Conservation (phyloP, 805 yeast species). For the Cyberlindnera petersonii region DNA sequence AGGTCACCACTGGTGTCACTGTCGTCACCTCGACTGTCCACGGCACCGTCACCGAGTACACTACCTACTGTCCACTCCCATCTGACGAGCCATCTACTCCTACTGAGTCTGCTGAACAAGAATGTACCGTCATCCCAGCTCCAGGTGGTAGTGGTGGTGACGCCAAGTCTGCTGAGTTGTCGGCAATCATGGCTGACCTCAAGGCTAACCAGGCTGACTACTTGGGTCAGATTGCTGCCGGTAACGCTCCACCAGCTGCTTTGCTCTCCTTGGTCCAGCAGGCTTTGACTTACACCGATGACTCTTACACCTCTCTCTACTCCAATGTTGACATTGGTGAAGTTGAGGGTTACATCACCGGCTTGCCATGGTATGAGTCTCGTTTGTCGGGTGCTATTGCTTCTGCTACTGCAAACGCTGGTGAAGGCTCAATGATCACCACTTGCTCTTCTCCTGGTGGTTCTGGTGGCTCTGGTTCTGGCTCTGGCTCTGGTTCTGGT, state of each 20-base stretch:
- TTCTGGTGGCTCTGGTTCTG: neutral
- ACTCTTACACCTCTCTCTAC: neutral
- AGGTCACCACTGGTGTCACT: neutral
- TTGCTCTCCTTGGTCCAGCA: slow-evolving; percentile 26
- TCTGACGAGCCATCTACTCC: no score
- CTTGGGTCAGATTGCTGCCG: slow-evolving; percentile 15
- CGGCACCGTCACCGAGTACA: neutral
- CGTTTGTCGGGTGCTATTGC: slow-evolving; percentile 15
- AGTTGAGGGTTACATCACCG: slow-evolving; percentile 25
- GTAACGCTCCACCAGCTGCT: slow-evolving; percentile 26
- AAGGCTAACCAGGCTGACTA: slow-evolving; percentile 15
- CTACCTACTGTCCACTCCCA: neutral
- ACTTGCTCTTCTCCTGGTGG: neutral
- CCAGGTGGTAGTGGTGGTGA: neutral
- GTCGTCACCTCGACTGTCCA: neutral
- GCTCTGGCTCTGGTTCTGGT: neutral
- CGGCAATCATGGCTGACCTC: slow-evolving; percentile 14
- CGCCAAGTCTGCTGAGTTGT: slow-evolving; percentile 1
- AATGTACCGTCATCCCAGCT: neutral
- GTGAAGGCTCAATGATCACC: slow-evolving; percentile 6
- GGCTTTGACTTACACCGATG: slow-evolving; percentile 21
- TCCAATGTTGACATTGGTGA: neutral
- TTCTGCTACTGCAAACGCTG: slow-evolving; percentile 13
- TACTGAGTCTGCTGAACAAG: neutral
- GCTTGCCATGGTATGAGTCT: slow-evolving; percentile 32